phyloP scores from a whole-genome alignment of 2,329 filamentous ascomycete species.

The Arthroderma uncinatum region DNA sequence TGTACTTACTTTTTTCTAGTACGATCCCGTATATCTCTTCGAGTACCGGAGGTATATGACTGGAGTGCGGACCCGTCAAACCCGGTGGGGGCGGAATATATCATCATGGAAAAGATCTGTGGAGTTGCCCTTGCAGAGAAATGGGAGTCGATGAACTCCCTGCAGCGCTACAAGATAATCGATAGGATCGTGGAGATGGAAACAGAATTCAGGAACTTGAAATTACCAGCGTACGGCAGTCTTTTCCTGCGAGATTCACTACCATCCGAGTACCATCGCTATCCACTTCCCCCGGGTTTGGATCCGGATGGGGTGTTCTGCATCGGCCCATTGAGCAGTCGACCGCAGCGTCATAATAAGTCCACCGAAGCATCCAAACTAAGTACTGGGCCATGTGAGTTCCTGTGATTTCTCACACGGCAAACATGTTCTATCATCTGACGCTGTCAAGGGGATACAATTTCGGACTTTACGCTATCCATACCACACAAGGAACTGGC shows the following conservation, averaged over 20 bases:
- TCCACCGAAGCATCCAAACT: slow-evolving; percentile 18
- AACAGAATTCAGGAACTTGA: slow-evolving; percentile 12
- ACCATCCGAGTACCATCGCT: not conserved
- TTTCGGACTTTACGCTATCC: slow-evolving; percentile 15
- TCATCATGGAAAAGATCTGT: slow-evolving; percentile 17
- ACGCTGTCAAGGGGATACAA: slow-evolving; percentile 11
- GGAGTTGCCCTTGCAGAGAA: slow-evolving; percentile 15
- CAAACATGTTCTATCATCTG: slow-evolving; percentile 3
- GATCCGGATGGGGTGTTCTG: slow-evolving; percentile 21
- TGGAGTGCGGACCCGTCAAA: slow-evolving; percentile 15
- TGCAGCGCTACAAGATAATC: slow-evolving; percentile 16
- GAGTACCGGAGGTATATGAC: slow-evolving; percentile 14
- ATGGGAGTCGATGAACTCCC: slow-evolving; percentile 15
- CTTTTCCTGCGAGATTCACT: slow-evolving; percentile 6
- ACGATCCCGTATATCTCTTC: slow-evolving; percentile 9
- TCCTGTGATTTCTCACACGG: not conserved
- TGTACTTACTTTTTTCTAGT: not conserved
- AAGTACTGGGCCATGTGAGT: slow-evolving; percentile 28
- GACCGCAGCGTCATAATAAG: slow-evolving; percentile 23
- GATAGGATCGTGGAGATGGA: slow-evolving; percentile 16
- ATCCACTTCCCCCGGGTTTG: slow-evolving; percentile 8
- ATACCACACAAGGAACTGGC: slow-evolving; percentile 13
- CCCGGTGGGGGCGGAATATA: slow-evolving; percentile 18
- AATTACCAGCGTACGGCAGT: slow-evolving; percentile 14
- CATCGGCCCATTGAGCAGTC: slow-evolving; percentile 28